phyloP scores from a whole-genome alignment of 1,139 yeast genomes.

The Kodamaea sp. region DNA sequence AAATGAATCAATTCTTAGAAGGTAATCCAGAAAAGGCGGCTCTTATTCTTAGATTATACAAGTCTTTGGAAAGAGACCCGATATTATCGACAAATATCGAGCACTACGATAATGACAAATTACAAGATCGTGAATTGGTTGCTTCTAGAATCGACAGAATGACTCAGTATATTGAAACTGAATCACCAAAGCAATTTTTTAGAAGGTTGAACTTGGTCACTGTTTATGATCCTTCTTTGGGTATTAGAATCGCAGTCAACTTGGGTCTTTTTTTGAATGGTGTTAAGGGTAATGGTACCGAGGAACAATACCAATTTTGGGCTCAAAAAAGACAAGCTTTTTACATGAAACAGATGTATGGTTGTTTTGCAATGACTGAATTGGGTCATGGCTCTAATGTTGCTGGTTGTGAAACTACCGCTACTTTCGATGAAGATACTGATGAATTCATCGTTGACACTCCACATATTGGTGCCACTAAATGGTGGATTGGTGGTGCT shows the following conservation, averaged over 20 bases:
- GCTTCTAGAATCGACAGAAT: conserved; percentile 36
- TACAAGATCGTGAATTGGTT: conserved; percentile 49
- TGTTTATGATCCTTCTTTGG: conserved; percentile 59
- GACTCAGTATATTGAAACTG: conserved; percentile 49
- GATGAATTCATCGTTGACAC: conserved; percentile 77
- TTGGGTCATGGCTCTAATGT: conserved; percentile 93
- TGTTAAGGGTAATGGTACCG: conserved; percentile 69
- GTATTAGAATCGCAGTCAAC: conserved; percentile 54
- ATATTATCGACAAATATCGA: conserved; percentile 43
- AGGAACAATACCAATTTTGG: conserved; percentile 67
- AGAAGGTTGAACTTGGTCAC: conserved; percentile 44
- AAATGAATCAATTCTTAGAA: conserved; percentile 43
- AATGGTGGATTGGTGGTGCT: conserved; percentile 99
- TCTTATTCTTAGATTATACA: conserved; percentile 43
- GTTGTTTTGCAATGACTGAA: conserved; percentile 94
- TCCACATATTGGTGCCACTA: conserved; percentile 87
- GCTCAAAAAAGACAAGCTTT: conserved; percentile 67
- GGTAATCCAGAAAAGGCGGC: conserved; percentile 48
- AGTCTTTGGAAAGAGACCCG: conserved; percentile 53
- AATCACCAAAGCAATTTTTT: conserved; percentile 42
- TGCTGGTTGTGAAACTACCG: conserved; percentile 89
- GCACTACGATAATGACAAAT: conserved; percentile 52
- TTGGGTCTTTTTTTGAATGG: conserved; percentile 68
- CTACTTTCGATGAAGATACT: conserved; percentile 62
- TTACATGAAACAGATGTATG: conserved; percentile 64